These are phyloP conservation scores for Xylaria sp. DNA, from an alignment of 2,329 filamentous ascomycete genomes.

Conservation along the genomic window DNA sequence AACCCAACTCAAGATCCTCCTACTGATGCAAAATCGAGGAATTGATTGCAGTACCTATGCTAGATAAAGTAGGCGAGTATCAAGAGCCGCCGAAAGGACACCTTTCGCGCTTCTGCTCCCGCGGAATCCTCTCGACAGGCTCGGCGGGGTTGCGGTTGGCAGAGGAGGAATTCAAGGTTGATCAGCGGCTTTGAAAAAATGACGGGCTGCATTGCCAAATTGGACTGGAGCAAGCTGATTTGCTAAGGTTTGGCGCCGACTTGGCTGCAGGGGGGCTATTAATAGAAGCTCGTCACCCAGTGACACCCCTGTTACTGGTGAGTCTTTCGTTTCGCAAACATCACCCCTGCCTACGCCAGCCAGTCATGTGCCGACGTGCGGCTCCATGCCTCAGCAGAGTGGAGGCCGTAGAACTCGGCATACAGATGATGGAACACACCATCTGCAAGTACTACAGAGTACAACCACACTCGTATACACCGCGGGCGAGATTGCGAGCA, in stretches of 20 bases:
- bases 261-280: constrained; percentile 43
- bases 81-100: constrained; percentile 34
- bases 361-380: constrained; percentile 41
- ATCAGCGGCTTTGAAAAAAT: constrained; percentile 33
- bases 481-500: constrained; percentile 11
- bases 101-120: constrained; percentile 35
- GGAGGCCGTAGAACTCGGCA: constrained; percentile 39
- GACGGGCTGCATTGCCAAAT: constrained; percentile 37
- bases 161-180: constrained; percentile 24
- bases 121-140: constrained; percentile 26
- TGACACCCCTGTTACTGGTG: constrained; percentile 31
- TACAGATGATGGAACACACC: constrained; percentile 41
- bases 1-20: neutral
- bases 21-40: neutral
- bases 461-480: constrained; percentile 13
- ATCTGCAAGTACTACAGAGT: constrained; percentile 38
- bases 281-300: constrained; percentile 44
- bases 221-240: constrained; percentile 36
- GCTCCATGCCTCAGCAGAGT: constrained; percentile 39
- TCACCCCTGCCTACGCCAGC: constrained; percentile 41
- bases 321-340: constrained; percentile 50
- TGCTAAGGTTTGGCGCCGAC: constrained; percentile 41
- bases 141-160: constrained; percentile 22
- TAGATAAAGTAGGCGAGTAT: constrained; percentile 16
- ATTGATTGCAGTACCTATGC: constrained; percentile 11